These are phyloP conservation scores for Camellia lanceoleosa DNA, from an alignment of 148 eudicot genomes.

Conservation along the genomic window DNA sequence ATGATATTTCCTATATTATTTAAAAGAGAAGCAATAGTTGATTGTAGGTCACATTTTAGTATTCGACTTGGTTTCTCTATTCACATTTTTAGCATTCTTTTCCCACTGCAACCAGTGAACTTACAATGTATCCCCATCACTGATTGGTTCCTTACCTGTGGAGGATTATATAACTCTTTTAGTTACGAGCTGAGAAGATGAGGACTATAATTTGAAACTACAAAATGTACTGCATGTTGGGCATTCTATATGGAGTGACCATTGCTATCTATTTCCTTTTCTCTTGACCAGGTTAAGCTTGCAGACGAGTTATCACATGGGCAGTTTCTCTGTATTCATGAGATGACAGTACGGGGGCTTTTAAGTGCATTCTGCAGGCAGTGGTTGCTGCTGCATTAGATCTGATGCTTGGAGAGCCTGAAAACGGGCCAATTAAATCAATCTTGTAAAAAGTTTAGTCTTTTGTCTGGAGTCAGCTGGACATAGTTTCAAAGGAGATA, in stretches of 20 bases:
- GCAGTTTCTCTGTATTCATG: too few relatives aligned
- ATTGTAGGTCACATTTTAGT: not conserved
- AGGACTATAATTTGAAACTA: not conserved
- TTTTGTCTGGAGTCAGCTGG: too few relatives aligned
- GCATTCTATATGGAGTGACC: not conserved
- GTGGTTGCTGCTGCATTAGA: conserved; percentile 84
- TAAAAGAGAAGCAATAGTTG: too few relatives aligned
- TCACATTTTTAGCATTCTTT: not conserved
- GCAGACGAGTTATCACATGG: too few relatives aligned
- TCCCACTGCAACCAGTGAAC: not conserved
- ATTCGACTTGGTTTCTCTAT: not conserved
- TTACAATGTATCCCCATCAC: not conserved
- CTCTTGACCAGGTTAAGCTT: too few relatives aligned
- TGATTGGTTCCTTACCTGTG: not conserved
- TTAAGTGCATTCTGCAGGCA: too few relatives aligned
- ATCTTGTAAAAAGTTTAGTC: not conserved
- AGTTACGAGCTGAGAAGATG: not conserved
- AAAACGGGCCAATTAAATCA: conserved; percentile 29
- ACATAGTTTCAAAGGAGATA: too few relatives aligned
- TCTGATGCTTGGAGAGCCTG: conserved; percentile 77
- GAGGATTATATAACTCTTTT: not conserved
- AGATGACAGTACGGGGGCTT: too few relatives aligned
- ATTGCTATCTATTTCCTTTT: conserved; percentile 6
- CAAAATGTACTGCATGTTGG: not conserved
- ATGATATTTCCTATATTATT: too few relatives aligned